Evolutionary conservation across 1,139 yeast species (phyloP).

Genomic region (Protomyces macrosporus): DNA sequence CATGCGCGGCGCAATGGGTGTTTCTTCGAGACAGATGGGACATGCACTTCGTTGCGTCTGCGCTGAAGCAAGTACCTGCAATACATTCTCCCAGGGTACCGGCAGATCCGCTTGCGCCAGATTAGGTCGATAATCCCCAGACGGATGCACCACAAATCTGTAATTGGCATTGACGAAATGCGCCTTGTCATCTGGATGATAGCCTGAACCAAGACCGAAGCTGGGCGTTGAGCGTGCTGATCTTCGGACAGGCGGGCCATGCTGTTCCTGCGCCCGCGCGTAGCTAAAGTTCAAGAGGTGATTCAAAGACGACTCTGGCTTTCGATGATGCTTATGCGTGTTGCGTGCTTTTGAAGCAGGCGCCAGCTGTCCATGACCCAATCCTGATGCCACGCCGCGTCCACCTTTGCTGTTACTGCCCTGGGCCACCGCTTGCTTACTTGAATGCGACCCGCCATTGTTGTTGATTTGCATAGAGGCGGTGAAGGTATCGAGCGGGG

Average conservation of each 20-base stretch:
- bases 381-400: neutral
- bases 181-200: constrained; percentile 56
- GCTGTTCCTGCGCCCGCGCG: constrained; percentile 28
- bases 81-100: constrained; percentile 55
- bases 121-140: constrained; percentile 54
- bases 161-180: constrained; percentile 79
- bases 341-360: constrained; percentile 1
- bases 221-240: constrained; percentile 26
- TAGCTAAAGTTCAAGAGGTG: constrained; percentile 37
- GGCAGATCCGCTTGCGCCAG: constrained; percentile 69
- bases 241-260: constrained; percentile 23
- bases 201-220: constrained; percentile 31
- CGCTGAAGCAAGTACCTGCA: constrained; percentile 66
- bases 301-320: constrained; percentile 33
- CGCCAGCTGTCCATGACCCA: neutral
- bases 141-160: constrained; percentile 67
- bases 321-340: constrained; percentile 23
- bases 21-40: constrained; percentile 84
- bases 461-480: neutral
- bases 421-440: neutral
- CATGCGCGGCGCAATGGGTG: constrained; percentile 90
- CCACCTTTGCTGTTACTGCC: neutral
- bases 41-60: constrained; percentile 57
- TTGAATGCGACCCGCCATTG: neutral
- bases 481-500: neutral